These are phyloP conservation scores for Zasmidium angulare DNA, from an alignment of 2,329 filamentous ascomycete species.

Conservation along the genomic window DNA sequence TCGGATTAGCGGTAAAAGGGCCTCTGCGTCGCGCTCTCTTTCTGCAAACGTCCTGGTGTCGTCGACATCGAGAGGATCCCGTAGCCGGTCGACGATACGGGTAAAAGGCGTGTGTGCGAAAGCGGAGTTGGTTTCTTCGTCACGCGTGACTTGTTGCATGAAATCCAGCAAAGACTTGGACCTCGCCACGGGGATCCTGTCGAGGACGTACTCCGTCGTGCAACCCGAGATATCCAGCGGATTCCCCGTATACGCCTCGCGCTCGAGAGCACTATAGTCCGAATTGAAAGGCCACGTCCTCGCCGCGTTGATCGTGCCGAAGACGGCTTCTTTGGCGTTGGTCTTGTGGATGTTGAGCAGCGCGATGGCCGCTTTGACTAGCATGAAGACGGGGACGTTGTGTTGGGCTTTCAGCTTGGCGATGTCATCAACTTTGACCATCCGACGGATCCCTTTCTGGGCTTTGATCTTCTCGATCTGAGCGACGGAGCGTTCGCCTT, in stretches of 20 bases:
- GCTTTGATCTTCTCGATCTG: conserved; percentile 26
- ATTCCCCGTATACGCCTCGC: conserved; percentile 31
- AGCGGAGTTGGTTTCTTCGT: conserved; percentile 31
- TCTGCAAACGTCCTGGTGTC: conserved; percentile 32
- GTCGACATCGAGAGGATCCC: conserved; percentile 27
- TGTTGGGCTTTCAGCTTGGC: conserved; percentile 32
- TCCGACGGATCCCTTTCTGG: conserved; percentile 31
- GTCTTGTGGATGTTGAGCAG: conserved; percentile 33
- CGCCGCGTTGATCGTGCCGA: conserved; percentile 35
- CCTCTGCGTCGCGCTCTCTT: conserved; percentile 31
- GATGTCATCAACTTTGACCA: conserved; percentile 30
- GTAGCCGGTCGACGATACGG: conserved; percentile 31
- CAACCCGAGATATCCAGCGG: conserved; percentile 36
- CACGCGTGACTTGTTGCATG: conserved; percentile 34
- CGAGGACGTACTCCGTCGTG: conserved; percentile 36
- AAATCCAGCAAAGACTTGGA: conserved; percentile 26
- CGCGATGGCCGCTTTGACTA: conserved; percentile 35
- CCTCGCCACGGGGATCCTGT: conserved; percentile 30
- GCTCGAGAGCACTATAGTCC: conserved; percentile 30
- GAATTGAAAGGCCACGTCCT: conserved; percentile 35
- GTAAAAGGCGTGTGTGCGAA: conserved; percentile 34
- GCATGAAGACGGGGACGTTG: conserved; percentile 35
- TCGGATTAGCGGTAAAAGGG: conserved; percentile 30
- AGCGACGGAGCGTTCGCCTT: conserved; percentile 25
- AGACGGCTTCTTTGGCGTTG: conserved; percentile 33